Evolutionary conservation across 192 early-diverging fungal species (phyloP).

Genomic region (Coemansia sp.): DNA sequence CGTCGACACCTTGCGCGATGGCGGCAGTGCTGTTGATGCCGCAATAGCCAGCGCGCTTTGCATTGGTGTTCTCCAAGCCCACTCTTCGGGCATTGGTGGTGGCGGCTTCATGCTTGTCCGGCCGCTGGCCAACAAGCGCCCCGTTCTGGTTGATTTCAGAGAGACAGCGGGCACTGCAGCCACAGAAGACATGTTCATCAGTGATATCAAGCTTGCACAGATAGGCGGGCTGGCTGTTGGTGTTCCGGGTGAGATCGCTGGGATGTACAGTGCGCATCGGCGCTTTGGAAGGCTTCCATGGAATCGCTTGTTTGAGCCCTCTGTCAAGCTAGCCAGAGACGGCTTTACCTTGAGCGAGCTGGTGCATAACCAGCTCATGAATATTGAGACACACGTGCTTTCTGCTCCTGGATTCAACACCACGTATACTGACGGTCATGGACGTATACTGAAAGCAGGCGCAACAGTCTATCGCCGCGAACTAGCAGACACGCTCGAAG

Average conservation of each 20-base stretch:
- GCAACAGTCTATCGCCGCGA: slow-evolving; percentile 63
- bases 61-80: slow-evolving; percentile 85
- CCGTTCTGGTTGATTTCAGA: slow-evolving; percentile 82
- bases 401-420: slow-evolving; percentile 49
- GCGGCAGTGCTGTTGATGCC: slow-evolving; percentile 88
- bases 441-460: slow-evolving; percentile 65
- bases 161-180: slow-evolving; percentile 80
- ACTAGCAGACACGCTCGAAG: slow-evolving; percentile 64
- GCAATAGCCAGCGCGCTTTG: slow-evolving; percentile 84
- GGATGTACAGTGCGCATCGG: slow-evolving; percentile 77
- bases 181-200: slow-evolving; percentile 75
- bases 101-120: slow-evolving; percentile 93
- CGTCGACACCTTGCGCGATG: slow-evolving; percentile 71
- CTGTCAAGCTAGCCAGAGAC: slow-evolving; percentile 71
- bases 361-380: slow-evolving; percentile 49
- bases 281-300: slow-evolving; percentile 83
- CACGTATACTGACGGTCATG: slow-evolving; percentile 66
- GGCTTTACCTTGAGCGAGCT: slow-evolving; percentile 66
- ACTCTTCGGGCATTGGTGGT: slow-evolving; percentile 89
- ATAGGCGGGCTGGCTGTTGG: slow-evolving; percentile 72
- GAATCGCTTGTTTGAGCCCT: slow-evolving; percentile 73
- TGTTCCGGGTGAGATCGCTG: slow-evolving; percentile 88
- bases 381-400: slow-evolving; percentile 20
- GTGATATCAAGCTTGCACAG: slow-evolving; percentile 68
- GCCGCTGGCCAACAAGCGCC: slow-evolving; percentile 52